Evolutionary conservation across 2,329 filamentous ascomycete species (phyloP).

Genomic region (Microdochium bolleyi): DNA sequence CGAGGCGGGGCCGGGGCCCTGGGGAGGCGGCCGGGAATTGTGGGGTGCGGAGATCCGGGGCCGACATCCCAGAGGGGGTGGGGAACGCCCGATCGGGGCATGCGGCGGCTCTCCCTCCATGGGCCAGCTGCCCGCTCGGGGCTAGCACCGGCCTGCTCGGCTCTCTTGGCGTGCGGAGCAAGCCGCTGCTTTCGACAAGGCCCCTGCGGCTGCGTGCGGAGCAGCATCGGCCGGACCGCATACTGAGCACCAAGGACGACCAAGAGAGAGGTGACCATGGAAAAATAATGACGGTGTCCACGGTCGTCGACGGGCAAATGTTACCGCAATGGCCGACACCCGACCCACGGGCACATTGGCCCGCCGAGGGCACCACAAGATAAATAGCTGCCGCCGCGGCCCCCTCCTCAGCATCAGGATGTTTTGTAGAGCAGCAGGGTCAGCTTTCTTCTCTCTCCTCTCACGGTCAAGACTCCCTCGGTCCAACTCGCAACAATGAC

Average conservation of each 20-base stretch:
- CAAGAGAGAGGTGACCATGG: no score
- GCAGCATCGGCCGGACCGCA: no score
- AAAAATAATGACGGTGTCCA: no score
- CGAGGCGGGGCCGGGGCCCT: no score
- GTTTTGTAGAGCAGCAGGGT: background rate
- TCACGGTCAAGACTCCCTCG: background rate
- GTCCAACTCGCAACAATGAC: conserved; percentile 10
- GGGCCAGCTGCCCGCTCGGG: background rate
- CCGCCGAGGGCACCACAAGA: background rate
- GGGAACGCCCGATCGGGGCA: background rate
- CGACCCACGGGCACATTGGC: no score
- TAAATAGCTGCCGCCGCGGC: background rate
- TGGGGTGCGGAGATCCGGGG: background rate
- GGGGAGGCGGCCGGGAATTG: background rate
- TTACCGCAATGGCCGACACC: no score
- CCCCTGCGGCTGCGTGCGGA: no score
- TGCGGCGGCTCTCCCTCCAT: background rate
- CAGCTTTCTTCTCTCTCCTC: background rate
- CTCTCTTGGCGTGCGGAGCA: no score
- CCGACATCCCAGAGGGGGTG: background rate
- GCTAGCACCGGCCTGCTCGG: no score
- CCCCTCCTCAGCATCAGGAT: background rate
- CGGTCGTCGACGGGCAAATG: no score
- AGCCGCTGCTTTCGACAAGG: no score
- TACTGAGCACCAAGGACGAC: no score